Evolutionary conservation across 805 yeast genomes (phyloP).

Genomic region (Candida qinlingensis): DNA sequence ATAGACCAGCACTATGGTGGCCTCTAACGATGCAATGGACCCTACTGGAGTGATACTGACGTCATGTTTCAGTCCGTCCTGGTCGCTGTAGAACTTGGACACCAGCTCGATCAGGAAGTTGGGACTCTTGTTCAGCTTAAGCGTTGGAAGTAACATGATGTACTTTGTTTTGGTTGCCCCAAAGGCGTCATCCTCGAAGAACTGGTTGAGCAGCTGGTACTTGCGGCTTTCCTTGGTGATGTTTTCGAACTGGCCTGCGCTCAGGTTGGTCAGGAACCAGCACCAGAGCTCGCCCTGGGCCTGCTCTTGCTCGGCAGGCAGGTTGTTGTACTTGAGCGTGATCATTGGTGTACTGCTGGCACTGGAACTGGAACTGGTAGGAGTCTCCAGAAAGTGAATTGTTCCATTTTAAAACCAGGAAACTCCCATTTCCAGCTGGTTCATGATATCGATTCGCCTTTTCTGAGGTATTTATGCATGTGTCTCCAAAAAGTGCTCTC

Average conservation of each 20-base stretch:
- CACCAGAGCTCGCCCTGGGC: constrained; percentile 32
- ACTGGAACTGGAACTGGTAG: neutral
- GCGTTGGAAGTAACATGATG: constrained; percentile 5
- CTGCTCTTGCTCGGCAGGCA: constrained; percentile 27
- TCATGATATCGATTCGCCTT: neutral
- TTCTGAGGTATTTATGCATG: neutral
- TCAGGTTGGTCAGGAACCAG: constrained; percentile 31
- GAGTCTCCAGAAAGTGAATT: no score
- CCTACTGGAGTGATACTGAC: constrained; percentile 10
- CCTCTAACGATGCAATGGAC: constrained; percentile 1
- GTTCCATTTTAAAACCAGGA: neutral
- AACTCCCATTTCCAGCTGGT: neutral
- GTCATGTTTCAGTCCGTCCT: neutral
- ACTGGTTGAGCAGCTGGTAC: constrained; percentile 25
- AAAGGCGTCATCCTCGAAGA: constrained; percentile 12
- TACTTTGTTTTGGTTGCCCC: neutral
- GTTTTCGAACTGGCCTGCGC: constrained; percentile 32
- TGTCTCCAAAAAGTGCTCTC: neutral
- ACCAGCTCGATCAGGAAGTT: constrained; percentile 4
- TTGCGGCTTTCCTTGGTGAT: constrained; percentile 25
- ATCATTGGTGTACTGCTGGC: neutral
- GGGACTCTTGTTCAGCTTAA: constrained; percentile 2
- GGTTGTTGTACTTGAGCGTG: constrained; percentile 15
- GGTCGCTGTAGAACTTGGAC: constrained; percentile 2
- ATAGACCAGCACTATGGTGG: constrained; percentile 5